Conservation (phyloP, 139 green algal genomes). For the Mychonastes homosphaera region DNA sequence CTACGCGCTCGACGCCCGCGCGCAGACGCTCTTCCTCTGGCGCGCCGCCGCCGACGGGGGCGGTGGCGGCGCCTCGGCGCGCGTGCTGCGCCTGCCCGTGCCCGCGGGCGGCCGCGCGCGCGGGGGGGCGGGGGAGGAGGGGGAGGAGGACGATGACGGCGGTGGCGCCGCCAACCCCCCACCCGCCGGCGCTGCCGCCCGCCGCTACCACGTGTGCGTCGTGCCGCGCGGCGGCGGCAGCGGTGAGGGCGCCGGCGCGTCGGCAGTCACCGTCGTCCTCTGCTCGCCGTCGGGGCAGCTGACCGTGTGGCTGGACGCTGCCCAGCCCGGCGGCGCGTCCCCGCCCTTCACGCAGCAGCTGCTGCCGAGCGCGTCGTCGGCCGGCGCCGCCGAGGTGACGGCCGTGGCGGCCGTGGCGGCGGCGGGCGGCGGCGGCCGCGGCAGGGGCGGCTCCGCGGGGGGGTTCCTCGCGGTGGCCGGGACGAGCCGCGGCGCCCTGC, state of each 20-base stretch:
- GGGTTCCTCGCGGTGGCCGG: constrained; percentile 17
- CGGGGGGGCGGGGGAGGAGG: too few species aligned
- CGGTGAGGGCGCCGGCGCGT: not conserved
- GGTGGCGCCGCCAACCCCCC: too few species aligned
- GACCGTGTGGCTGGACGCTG: constrained; percentile 18
- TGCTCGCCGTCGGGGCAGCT: constrained; percentile 13
- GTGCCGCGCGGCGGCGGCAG: too few species aligned
- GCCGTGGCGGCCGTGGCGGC: constrained; percentile 10
- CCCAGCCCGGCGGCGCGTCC: constrained; percentile 4
- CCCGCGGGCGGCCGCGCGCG: too few species aligned
- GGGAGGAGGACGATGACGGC: too few species aligned
- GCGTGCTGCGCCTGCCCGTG: too few species aligned
- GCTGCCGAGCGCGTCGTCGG: not conserved
- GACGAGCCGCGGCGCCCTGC: constrained; percentile 14
- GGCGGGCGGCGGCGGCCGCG: not conserved
- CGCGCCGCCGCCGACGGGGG: too few species aligned
- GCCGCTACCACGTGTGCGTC: too few species aligned
- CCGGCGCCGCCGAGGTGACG: not conserved
- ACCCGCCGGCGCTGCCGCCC: too few species aligned
- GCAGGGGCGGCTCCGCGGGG: not conserved
- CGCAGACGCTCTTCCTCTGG: too few species aligned
- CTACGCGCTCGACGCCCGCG: too few species aligned
- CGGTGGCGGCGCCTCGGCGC: too few species aligned
- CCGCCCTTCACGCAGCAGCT: constrained; percentile 3
- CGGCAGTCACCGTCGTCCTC: constrained; percentile 17